Percentiles rank a stretch among this genome's conserved stretches.
phyloP scores from a whole-genome alignment of 805 yeast genomes.

The Kluyveromyces siamensis region DNA sequence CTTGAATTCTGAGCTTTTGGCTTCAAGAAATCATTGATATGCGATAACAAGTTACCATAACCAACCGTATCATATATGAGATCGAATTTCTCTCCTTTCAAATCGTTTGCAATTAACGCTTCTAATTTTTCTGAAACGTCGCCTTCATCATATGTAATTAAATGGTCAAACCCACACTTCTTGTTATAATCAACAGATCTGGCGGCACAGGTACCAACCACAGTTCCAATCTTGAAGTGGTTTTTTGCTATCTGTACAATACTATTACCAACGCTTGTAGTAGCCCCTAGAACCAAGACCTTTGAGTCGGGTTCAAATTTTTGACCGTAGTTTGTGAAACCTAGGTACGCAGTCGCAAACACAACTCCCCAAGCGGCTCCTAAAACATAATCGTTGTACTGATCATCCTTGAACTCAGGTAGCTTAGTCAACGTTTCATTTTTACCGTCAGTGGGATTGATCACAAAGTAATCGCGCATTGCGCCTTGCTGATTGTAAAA shows the following conservation, averaged over 20 bases:
- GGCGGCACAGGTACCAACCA: conserved; percentile 50
- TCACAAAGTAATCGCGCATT: conserved; percentile 36
- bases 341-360: conserved; percentile 49
- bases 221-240: conserved; percentile 35
- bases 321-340: conserved; percentile 27
- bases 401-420: conserved; percentile 2
- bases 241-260: conserved; percentile 49
- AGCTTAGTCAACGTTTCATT: conserved; percentile 29
- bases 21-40: conserved; percentile 36
- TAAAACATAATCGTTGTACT: conserved; percentile 14
- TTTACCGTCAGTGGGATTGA: conserved; percentile 26
- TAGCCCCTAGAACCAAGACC: conserved; percentile 64
- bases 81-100: conserved; percentile 42
- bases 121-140: conserved; percentile 30
- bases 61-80: conserved; percentile 61
- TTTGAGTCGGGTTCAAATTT: conserved; percentile 35
- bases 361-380: conserved; percentile 54
- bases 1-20: conserved; percentile 38
- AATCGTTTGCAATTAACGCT: conserved; percentile 19
- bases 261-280: conserved; percentile 57
- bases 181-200: conserved; percentile 37
- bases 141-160: conserved; percentile 46
- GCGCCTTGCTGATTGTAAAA: conserved; percentile 31
- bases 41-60: conserved; percentile 38
- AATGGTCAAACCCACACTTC: conserved; percentile 47